Conservation (phyloP, 768 basidiomycete species). For the Kockovaella imperatae region DNA sequence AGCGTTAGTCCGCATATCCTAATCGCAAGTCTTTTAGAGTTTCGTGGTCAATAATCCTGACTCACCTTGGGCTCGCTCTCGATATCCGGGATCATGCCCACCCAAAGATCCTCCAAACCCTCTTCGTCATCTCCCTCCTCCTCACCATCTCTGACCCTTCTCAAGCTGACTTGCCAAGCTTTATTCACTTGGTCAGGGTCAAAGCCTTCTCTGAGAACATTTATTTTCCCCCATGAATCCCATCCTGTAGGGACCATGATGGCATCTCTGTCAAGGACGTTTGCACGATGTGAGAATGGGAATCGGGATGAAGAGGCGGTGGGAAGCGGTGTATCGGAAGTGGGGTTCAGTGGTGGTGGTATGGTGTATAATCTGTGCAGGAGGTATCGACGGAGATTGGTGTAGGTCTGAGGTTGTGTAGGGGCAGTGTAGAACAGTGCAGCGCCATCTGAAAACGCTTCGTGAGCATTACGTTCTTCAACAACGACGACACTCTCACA, state of each 20-base stretch:
- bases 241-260: slow-evolving; percentile 91
- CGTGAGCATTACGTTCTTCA: background rate
- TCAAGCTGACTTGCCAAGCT: slow-evolving; percentile 31
- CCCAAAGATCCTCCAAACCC: slow-evolving; percentile 63
- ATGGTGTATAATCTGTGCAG: slow-evolving; percentile 72
- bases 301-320: slow-evolving; percentile 60
- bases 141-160: slow-evolving; percentile 52
- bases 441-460: slow-evolving; percentile 63
- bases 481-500: slow-evolving; percentile 54
- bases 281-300: slow-evolving; percentile 77
- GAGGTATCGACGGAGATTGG: slow-evolving; percentile 70
- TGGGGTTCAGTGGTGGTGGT: slow-evolving; percentile 51
- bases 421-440: slow-evolving; percentile 81
- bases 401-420: slow-evolving; percentile 62
- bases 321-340: slow-evolving; percentile 46
- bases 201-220: slow-evolving; percentile 81
- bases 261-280: slow-evolving; percentile 83
- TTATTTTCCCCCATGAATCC: slow-evolving; percentile 97
- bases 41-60: slow-evolving; percentile 8
- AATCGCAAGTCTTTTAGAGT: too few relatives aligned
- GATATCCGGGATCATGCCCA: slow-evolving; percentile 57
- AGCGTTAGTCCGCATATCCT: background rate
- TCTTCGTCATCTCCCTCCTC: slow-evolving; percentile 71
- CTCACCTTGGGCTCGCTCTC: slow-evolving; percentile 64
- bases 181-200: slow-evolving; percentile 53